Evolutionary conservation across 2,329 filamentous ascomycete species (phyloP).

Genomic region (Epichloe typhina): DNA sequence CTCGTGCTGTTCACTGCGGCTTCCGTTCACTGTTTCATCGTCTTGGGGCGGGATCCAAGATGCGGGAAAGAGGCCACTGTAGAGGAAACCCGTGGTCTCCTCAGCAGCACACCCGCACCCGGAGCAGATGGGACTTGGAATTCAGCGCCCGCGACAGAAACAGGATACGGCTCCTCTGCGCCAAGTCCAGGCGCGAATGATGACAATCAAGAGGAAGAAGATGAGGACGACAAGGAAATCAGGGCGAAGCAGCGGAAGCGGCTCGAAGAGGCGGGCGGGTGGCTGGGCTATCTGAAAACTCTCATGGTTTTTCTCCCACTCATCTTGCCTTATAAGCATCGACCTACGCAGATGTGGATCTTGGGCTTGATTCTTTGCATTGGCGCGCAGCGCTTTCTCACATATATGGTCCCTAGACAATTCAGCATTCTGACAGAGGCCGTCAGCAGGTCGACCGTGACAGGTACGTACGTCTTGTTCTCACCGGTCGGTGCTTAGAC

Average conservation of each 20-base stretch:
- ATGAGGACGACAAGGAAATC: conserved; percentile 12
- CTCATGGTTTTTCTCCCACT: conserved; percentile 14
- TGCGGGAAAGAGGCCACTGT: background rate
- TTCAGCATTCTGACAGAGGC: conserved; percentile 13
- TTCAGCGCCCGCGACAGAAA: background rate
- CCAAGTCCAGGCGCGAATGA: conserved; percentile 10
- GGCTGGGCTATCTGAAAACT: conserved; percentile 13
- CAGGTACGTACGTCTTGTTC: conserved; percentile 8
- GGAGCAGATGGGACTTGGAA: background rate
- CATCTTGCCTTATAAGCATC: conserved; percentile 14
- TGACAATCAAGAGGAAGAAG: conserved; percentile 6
- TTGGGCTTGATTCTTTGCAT: conserved; percentile 11
- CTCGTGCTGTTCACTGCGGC: background rate
- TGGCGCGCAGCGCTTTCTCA: conserved; percentile 10
- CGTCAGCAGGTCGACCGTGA: conserved; percentile 6
- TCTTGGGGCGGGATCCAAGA: background rate
- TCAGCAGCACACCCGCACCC: background rate
- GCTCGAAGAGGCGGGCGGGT: conserved; percentile 13
- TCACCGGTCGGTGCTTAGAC: background rate
- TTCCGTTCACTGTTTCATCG: background rate
- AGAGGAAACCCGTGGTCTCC: conserved; percentile 4
- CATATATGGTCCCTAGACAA: conserved; percentile 14
- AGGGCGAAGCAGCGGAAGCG: conserved; percentile 11
- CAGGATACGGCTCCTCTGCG: conserved; percentile 8
- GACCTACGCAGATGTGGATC: conserved; percentile 13